Evolutionary conservation across 768 basidiomycete species (phyloP).

Genomic region (Lactarius evosmus): DNA sequence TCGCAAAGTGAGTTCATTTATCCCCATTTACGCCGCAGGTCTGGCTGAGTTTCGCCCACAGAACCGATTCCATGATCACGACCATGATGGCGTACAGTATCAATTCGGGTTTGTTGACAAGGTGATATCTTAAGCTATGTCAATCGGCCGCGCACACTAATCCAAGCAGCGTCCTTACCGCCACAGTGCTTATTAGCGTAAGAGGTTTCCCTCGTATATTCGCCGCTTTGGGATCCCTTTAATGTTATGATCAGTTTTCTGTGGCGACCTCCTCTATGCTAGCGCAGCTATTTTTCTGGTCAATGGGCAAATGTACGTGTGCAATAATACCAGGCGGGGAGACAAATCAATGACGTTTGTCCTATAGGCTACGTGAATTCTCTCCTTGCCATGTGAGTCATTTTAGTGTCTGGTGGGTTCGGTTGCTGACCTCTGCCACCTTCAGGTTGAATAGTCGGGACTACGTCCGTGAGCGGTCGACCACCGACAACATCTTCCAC

Average conservation of each 20-base stretch:
- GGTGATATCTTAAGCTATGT: constrained; percentile 16
- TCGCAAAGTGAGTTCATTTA: constrained; percentile 36
- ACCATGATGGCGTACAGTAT: constrained; percentile 32
- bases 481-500: background rate
- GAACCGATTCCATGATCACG: constrained; percentile 32
- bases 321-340: background rate
- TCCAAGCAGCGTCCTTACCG: constrained; percentile 27
- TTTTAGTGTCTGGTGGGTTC: background rate
- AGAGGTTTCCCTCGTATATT: background rate
- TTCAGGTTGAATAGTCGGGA: constrained; percentile 19
- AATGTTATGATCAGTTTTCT: no score
- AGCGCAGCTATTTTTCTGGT: constrained; percentile 34
- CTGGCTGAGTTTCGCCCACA: constrained; percentile 4
- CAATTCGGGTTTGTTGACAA: constrained; percentile 32
- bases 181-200: constrained; percentile 26
- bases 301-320: constrained; percentile 48
- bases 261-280: background rate
- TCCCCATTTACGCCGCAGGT: no score
- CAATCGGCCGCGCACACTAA: background rate
- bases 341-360: background rate
- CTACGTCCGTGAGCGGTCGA: background rate
- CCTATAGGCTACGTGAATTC: constrained; percentile 50
- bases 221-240: background rate
- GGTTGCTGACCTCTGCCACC: background rate
- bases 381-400: constrained; percentile 44